Evolutionary conservation across 225 moss, liverwort and hornwort species (phyloP).

Genomic region (Pseudisothecium myosuroides): DNA sequence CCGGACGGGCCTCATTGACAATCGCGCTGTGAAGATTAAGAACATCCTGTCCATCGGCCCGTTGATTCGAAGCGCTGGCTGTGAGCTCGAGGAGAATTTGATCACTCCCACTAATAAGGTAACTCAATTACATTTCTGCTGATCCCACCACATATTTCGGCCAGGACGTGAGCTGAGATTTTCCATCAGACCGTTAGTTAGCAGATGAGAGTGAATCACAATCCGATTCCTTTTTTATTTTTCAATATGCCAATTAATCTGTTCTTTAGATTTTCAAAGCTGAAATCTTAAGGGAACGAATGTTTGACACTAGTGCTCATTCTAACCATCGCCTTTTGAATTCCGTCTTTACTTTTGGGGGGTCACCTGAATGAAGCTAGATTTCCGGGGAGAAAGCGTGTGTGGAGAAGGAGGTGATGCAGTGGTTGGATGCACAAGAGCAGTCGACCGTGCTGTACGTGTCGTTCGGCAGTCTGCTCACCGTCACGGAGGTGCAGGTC

Average conservation of each 20-base stretch:
- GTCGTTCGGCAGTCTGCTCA: slow-evolving; percentile 29
- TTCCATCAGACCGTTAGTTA: not conserved
- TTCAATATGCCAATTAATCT: not conserved
- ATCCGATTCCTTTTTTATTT: not conserved
- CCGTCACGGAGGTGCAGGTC: slow-evolving; percentile 2
- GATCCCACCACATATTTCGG: not conserved
- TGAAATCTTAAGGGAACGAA: not conserved
- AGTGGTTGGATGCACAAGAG: slow-evolving; percentile 30
- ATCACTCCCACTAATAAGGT: not conserved
- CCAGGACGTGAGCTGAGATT: not conserved
- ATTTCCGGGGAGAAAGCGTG: not conserved
- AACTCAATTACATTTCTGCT: not conserved
- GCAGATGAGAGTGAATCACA: not conserved
- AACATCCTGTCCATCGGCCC: slow-evolving; percentile 20
- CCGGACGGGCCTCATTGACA: slow-evolving; percentile 6
- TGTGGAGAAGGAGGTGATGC: not conserved
- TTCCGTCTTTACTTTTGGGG: not conserved
- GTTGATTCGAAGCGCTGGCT: slow-evolving; percentile 2
- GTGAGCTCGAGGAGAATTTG: not conserved
- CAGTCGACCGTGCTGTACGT: slow-evolving; percentile 18
- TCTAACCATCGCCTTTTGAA: not conserved
- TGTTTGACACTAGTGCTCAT: not conserved
- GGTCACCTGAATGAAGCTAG: not conserved
- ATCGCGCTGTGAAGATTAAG: not conserved
- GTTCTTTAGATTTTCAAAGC: not conserved